These are phyloP conservation scores for Vitellaria paradoxa DNA, from an alignment of 179 eudicot genomes.

Conservation along the genomic window DNA sequence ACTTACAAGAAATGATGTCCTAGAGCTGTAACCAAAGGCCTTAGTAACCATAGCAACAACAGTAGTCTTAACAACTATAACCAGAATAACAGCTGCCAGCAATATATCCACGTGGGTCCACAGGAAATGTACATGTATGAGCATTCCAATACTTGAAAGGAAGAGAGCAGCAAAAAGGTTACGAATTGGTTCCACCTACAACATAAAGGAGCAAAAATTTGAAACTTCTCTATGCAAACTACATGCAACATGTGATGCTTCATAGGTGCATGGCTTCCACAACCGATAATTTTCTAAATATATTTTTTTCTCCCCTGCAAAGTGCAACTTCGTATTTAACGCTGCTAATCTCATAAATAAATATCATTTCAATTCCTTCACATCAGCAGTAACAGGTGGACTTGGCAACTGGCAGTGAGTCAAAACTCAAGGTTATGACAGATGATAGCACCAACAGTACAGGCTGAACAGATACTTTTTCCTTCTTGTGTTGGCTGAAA, in stretches of 20 bases:
- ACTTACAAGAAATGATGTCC: slow-evolving; percentile 87
- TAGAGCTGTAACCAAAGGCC: slow-evolving; percentile 80
- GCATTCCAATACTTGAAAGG: slow-evolving; percentile 97
- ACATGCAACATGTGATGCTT: neutral
- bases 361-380: neutral
- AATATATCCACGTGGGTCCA: slow-evolving; percentile 98
- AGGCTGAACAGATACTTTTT: neutral
- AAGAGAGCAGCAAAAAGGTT: slow-evolving; percentile 96
- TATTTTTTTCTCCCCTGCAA: neutral
- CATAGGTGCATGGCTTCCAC: neutral
- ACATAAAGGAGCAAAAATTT: slow-evolving; percentile 4
- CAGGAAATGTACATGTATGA: slow-evolving; percentile 87
- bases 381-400: neutral
- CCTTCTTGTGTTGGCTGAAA: neutral
- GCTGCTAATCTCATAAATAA: neutral
- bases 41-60: slow-evolving; percentile 72
- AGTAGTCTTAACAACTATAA: slow-evolving; percentile 81
- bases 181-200: slow-evolving; percentile 98
- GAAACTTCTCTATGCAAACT: neutral
- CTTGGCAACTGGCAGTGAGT: slow-evolving; percentile 8
- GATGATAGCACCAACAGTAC: neutral
- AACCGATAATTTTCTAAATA: neutral
- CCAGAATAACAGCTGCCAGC: slow-evolving; percentile 92
- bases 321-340: neutral
- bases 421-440: neutral